Conservation (phyloP, 192 early-diverging fungal species). For the Coemansia sp. region DNA sequence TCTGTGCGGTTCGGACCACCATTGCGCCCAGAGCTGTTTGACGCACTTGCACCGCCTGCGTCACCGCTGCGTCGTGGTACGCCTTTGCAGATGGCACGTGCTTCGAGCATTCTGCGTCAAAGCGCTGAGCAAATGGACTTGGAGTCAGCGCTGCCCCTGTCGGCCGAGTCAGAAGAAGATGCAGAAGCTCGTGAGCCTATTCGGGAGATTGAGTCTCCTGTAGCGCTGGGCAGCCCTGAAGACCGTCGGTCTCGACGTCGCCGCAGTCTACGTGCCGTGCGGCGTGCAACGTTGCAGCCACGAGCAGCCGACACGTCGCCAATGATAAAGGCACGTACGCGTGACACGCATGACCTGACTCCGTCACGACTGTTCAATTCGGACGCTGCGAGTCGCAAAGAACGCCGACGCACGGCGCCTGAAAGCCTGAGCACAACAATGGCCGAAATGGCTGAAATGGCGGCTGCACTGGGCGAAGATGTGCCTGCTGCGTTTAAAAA, state of each 20-base stretch:
- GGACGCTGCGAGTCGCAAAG: neutral
- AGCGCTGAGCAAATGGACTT: constrained; percentile 2
- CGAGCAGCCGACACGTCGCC: constrained; percentile 10
- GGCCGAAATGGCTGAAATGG: constrained; percentile 38
- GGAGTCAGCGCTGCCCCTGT: constrained; percentile 2
- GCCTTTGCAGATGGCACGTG: constrained; percentile 32
- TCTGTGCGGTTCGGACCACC: constrained; percentile 57
- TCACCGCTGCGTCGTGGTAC: constrained; percentile 60
- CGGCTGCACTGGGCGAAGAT: constrained; percentile 45
- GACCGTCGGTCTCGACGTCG: constrained; percentile 19
- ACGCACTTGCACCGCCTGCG: constrained; percentile 51
- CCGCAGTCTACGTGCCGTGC: constrained; percentile 22
- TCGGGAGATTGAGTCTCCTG: constrained; percentile 26
- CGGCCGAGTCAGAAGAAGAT: neutral
- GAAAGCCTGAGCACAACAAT: constrained; percentile 5
- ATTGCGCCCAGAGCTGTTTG: constrained; percentile 62
- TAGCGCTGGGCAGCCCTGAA: neutral
- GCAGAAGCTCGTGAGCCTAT: neutral
- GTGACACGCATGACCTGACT: neutral
- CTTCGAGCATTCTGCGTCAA: constrained; percentile 40
- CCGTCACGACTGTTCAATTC: constrained; percentile 4
- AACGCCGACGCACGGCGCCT: neutral
- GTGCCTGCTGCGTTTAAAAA: constrained; percentile 16
- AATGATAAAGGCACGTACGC: constrained; percentile 14
- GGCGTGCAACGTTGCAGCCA: neutral